Evolutionary conservation across 2,329 filamentous ascomycete genomes (phyloP), one percentile per base, ranked within the genome.

Genomic region (Dactylella cylindrospora): DNA sequence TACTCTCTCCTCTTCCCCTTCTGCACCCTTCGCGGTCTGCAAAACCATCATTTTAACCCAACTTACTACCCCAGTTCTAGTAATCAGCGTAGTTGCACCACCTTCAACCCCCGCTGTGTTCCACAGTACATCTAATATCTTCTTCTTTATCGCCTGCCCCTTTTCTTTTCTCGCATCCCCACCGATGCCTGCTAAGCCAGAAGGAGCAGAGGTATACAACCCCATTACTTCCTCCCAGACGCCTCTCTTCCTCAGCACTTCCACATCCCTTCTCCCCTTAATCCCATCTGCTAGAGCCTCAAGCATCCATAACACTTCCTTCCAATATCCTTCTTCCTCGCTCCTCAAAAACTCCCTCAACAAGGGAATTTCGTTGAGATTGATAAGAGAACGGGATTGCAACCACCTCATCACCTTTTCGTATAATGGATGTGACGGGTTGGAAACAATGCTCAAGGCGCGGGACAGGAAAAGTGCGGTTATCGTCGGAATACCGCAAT

Each of bases 101-200:
- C 67, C 68, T 13, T 67, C 64, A 23, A 70, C 50, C 9, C 53
- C 68, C 8, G 65, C 65, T 2, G 65, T 46, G 26, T 61, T 68
- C 67, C 68, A 69, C 26, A 70, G 36, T 5, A 70, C 41, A 31
- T 67, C 67, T n/a, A 68, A 15, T 28, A 69, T 51, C 31, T 65
- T 66, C 28, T 64, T 66, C 31, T 62, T 67, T 2, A 62, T 28
- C 5, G 3, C 36, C 5, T 54, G 40, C 19, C 53, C 55, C 9
- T 41, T 41, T 6, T 40, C 46, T 6, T 41, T 52, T n/a, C n/a
- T n/a, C n/a, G n/a, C n/a, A n/a, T n/a, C n/a, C n/a, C n/a, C n/a
- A 5, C 46, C 40, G 22, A 5, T 31, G 3, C 25, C 13, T 23
- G 12, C n/a, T 3, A 26, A 10, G 3, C 13, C 12, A 28, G 5